These are phyloP conservation scores for Boletus eberwhitei DNA, from an alignment of 768 basidiomycete species.

Conservation along the genomic window DNA sequence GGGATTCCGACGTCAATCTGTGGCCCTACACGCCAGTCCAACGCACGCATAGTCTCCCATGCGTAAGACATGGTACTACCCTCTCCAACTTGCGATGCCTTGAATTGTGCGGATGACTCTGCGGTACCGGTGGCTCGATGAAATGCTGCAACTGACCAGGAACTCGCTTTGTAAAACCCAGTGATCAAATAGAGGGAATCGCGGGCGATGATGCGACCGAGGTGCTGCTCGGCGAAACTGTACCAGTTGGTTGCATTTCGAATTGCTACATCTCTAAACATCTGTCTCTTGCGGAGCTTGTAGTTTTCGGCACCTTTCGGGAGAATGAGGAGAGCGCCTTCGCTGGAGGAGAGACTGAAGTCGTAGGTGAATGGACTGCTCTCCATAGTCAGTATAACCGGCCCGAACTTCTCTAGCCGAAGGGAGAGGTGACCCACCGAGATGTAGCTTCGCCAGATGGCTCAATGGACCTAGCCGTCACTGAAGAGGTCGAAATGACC, in stretches of 20 bases:
- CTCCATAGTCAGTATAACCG: background rate
- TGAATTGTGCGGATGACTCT: slow-evolving; percentile 14
- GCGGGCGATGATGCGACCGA: slow-evolving; percentile 13
- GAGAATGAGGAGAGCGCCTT: slow-evolving; percentile 32
- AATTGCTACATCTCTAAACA: slow-evolving; percentile 21
- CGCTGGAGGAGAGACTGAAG: slow-evolving; percentile 9
- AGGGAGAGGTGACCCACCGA: background rate
- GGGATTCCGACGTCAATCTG: background rate
- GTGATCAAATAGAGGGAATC: slow-evolving; percentile 30
- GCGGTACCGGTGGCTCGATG: background rate
- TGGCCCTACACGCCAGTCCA: slow-evolving; percentile 12
- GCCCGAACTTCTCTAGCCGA: background rate
- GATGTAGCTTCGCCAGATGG: background rate
- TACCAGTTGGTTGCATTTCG: slow-evolving; percentile 28
- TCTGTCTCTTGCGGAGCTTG: slow-evolving; percentile 16
- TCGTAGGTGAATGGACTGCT: slow-evolving; percentile 3
- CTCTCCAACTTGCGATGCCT: background rate
- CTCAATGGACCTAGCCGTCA: slow-evolving; percentile 2
- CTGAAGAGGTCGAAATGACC: slow-evolving; percentile 13
- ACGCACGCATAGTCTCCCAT: slow-evolving; percentile 12
- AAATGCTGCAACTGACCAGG: slow-evolving; percentile 29
- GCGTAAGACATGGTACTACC: slow-evolving; percentile 10
- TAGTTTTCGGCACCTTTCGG: slow-evolving; percentile 27
- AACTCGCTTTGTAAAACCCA: background rate
- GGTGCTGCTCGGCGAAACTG: slow-evolving; percentile 17